These are phyloP conservation scores for Cladophialophora bantiana DNA, from an alignment of 2,329 filamentous ascomycete genomes.

Conservation along the genomic window DNA sequence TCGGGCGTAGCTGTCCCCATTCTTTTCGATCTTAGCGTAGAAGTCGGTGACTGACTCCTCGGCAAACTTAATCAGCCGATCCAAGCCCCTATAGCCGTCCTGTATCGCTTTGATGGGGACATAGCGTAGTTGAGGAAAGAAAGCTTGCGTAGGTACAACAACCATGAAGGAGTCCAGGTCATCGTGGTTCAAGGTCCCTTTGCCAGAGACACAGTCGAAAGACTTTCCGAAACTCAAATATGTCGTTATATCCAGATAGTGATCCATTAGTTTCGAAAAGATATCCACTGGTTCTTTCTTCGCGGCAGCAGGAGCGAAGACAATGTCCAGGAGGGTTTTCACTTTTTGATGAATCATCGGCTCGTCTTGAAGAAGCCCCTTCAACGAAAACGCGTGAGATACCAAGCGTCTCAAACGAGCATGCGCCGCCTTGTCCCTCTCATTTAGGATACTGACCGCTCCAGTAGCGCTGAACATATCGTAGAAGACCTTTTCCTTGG, in stretches of 20 bases:
- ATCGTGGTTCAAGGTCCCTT: constrained; percentile 5
- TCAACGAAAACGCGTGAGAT: constrained; percentile 49
- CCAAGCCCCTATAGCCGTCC: constrained; percentile 17
- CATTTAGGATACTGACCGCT: constrained; percentile 18
- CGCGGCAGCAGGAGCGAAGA: constrained; percentile 14
- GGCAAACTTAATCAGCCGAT: constrained; percentile 26
- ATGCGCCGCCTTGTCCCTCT: constrained; percentile 39
- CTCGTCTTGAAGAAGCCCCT: constrained; percentile 19
- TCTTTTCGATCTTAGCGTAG: constrained; percentile 11
- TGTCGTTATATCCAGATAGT: constrained; percentile 25
- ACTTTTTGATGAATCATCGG: constrained; percentile 20
- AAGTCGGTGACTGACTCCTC: constrained; percentile 12
- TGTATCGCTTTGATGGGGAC: constrained; percentile 26
- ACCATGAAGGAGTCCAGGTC: constrained; percentile 26
- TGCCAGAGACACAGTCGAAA: constrained; percentile 23
- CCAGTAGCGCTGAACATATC: constrained; percentile 27
- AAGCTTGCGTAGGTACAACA: constrained; percentile 19
- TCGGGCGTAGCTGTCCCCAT: constrained; percentile 6
- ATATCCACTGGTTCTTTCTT: constrained; percentile 22
- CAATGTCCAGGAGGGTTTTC: background rate
- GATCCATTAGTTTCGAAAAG: constrained; percentile 15
- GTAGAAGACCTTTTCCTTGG: constrained; percentile 27
- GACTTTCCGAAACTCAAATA: constrained; percentile 26
- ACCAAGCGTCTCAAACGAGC: constrained; percentile 44
- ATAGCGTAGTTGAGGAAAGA: constrained; percentile 25